These are phyloP conservation scores for Albizia julibrissin DNA, from an alignment of 306 rosid genomes.

Conservation along the genomic window DNA sequence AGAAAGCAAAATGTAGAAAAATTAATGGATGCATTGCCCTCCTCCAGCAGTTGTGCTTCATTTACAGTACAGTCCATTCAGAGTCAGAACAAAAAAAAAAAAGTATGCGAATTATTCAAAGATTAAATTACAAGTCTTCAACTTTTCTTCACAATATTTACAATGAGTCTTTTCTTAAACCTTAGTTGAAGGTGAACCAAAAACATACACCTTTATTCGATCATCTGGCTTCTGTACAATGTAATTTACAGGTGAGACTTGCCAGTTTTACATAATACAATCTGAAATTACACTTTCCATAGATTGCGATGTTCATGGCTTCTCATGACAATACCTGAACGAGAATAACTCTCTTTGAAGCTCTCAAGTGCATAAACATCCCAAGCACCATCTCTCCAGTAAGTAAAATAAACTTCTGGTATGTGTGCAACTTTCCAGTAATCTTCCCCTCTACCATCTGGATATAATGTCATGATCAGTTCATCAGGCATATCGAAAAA, in stretches of 20 bases:
- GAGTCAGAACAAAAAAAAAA: neutral
- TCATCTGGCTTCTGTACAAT: conserved; percentile 31
- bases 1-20: neutral
- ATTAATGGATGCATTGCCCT: neutral
- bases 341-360: conserved; percentile 37
- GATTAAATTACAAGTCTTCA: conserved; percentile 6
- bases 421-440: conserved; percentile 54
- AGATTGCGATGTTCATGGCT: conserved; percentile 40
- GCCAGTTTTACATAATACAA: neutral
- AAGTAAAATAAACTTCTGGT: conserved; percentile 59
- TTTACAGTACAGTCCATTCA: neutral
- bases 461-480: conserved; percentile 50
- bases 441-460: conserved; percentile 49
- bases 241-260: conserved; percentile 15
- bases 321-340: conserved; percentile 41
- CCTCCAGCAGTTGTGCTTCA: neutral
- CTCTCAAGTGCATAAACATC: conserved; percentile 52
- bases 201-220: conserved; percentile 37
- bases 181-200: conserved; percentile 40
- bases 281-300: conserved; percentile 40
- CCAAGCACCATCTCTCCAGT: conserved; percentile 75
- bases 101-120: conserved; percentile 8
- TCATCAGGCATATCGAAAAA: conserved; percentile 68
- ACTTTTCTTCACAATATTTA: conserved; percentile 11
- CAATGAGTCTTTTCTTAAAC: neutral